Conservation (phyloP, 345 rosid genomes). For the Gossypioides kirkii region DNA sequence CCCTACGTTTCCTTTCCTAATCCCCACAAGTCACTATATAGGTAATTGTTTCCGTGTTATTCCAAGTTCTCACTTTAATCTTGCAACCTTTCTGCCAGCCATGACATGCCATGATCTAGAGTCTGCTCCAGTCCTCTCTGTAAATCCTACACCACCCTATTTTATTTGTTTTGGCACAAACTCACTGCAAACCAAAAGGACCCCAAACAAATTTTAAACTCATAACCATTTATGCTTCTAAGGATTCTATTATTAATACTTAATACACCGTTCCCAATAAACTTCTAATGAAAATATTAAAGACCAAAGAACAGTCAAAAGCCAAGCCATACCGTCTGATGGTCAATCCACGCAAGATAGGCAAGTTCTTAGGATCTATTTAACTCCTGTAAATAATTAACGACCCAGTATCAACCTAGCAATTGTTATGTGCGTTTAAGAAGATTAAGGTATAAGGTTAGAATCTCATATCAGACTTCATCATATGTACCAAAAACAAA, state of each 20-base stretch:
- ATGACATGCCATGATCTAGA: background rate
- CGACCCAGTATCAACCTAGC: background rate
- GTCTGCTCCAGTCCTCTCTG: background rate
- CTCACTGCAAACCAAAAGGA: background rate
- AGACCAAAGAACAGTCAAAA: background rate
- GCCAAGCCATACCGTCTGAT: background rate
- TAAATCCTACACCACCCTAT: background rate
- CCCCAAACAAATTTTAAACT: background rate
- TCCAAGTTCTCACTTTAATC: background rate
- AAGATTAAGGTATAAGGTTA: background rate
- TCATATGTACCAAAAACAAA: background rate
- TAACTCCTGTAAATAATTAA: background rate
- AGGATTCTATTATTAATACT: background rate
- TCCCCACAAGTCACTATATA: background rate
- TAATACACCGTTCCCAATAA: background rate
- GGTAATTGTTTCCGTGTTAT: background rate
- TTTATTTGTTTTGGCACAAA: background rate
- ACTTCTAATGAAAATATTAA: background rate
- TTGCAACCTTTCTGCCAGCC: background rate
- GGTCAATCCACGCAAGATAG: background rate
- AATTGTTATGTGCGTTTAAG: background rate
- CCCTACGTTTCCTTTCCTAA: background rate
- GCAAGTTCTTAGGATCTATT: background rate
- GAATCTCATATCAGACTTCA: background rate
- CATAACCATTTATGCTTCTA: background rate